Conservation (phyloP, 345 rosid species). For the Camelina sativa region DNA sequence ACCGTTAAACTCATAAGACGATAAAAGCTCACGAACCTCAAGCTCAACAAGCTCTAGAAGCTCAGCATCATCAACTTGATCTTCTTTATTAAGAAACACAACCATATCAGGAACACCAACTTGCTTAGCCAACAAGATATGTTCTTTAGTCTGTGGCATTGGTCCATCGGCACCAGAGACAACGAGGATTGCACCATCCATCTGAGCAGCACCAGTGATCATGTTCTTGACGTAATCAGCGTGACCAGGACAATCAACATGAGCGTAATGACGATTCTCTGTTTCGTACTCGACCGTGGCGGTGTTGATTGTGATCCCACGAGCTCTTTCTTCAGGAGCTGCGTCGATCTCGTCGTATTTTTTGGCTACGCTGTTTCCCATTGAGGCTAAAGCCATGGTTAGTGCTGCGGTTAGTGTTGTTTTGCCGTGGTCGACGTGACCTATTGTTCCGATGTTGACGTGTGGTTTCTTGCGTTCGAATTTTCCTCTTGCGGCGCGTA, state of each 20-base stretch:
- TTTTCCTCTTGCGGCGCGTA: conserved; percentile 74
- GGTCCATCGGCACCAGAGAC: conserved; percentile 86
- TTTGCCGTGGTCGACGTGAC: conserved; percentile 76
- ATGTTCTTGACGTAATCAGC: conserved; percentile 87
- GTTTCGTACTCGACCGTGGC: conserved; percentile 84
- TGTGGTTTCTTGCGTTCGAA: conserved; percentile 87
- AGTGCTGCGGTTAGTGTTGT: conserved; percentile 75
- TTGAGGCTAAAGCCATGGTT: conserved; percentile 69
- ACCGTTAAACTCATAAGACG: conserved; percentile 76
- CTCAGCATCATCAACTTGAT: conserved; percentile 89
- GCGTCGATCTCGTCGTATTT: conserved; percentile 84
- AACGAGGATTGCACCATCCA: conserved; percentile 87
- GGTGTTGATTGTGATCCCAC: conserved; percentile 79
- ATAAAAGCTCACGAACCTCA: conserved; percentile 84
- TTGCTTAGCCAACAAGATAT: conserved; percentile 78
- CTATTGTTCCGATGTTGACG: conserved; percentile 78
- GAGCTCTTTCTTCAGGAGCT: conserved; percentile 75
- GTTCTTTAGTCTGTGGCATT: conserved; percentile 91
- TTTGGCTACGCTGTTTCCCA: conserved; percentile 63
- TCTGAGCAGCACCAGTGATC: conserved; percentile 86
- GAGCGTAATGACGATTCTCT: conserved; percentile 72
- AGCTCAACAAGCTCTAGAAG: conserved; percentile 80
- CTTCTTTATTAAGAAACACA: conserved; percentile 82
- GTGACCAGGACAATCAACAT: conserved; percentile 86
- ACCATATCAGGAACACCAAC: conserved; percentile 91